Evolutionary conservation across 352 stramenopile genomes (phyloP).

Genomic region (Pythium angustatum): DNA sequence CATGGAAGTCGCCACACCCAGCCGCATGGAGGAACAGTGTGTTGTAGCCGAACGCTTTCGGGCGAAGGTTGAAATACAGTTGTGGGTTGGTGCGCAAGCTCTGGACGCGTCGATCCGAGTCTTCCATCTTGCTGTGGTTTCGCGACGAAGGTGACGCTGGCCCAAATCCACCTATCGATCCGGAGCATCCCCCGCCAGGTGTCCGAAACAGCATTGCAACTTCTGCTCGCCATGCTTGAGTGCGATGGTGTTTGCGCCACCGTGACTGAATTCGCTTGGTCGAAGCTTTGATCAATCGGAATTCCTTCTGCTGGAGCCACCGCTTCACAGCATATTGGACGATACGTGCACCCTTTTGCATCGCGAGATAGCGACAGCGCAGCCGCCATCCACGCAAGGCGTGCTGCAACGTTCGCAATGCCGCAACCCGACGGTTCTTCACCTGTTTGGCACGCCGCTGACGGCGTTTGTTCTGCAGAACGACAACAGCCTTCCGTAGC

Average conservation of each 20-base stretch:
- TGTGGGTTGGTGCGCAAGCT: constrained; percentile 47
- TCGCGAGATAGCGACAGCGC: constrained; percentile 41
- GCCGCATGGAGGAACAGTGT: constrained; percentile 72
- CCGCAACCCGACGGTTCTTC: constrained; percentile 28
- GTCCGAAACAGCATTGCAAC: constrained; percentile 52
- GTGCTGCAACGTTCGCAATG: constrained; percentile 49
- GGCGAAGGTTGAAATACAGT: constrained; percentile 57
- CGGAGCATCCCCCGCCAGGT: constrained; percentile 7
- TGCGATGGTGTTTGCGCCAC: constrained; percentile 44
- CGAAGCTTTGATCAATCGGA: constrained; percentile 30
- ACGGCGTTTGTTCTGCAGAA: constrained; percentile 50
- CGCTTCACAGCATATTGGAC: constrained; percentile 60
- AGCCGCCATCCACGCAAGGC: constrained; percentile 49
- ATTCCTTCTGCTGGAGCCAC: constrained; percentile 55
- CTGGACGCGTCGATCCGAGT: constrained; percentile 62
- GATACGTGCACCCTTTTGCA: constrained; percentile 31
- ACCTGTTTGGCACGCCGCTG: constrained; percentile 33
- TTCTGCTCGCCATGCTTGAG: constrained; percentile 43
- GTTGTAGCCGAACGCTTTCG: constrained; percentile 57
- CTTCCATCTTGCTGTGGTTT: constrained; percentile 64
- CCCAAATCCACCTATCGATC: neutral
- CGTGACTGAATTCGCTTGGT: constrained; percentile 42
- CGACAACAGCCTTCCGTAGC: constrained; percentile 34
- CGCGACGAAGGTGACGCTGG: constrained; percentile 34
- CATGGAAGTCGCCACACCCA: constrained; percentile 67